Conservation (phyloP, 352 stramenopile genomes). For the Phytophthora pinifolia region DNA sequence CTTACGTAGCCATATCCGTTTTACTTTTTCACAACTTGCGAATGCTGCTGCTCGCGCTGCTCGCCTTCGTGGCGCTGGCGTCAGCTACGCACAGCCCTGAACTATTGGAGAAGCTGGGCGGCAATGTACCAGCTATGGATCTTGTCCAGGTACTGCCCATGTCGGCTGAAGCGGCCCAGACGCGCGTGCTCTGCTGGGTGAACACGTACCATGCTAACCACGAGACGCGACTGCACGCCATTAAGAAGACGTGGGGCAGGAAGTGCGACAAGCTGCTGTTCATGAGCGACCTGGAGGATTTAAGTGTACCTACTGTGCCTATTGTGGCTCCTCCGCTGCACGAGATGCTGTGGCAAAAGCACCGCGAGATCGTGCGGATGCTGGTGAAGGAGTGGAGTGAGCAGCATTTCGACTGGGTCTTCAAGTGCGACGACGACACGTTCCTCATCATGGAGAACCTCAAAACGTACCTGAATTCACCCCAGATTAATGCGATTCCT, state of each 20-base stretch:
- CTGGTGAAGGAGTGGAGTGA: conserved; percentile 62
- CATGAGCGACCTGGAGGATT: conserved; percentile 82
- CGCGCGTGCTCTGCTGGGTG: conserved; percentile 82
- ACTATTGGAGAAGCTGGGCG: conserved; percentile 44
- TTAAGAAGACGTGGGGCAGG: conserved; percentile 75
- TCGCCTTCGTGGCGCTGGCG: background rate
- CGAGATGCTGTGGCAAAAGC: conserved; percentile 84
- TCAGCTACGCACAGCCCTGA: background rate
- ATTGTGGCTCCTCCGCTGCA: conserved; percentile 68
- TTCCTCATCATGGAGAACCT: conserved; percentile 88
- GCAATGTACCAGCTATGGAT: conserved; percentile 70
- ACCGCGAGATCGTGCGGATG: conserved; percentile 79
- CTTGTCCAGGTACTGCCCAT: conserved; percentile 66
- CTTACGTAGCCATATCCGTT: background rate
- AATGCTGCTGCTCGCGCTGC: conserved; percentile 13
- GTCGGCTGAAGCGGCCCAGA: conserved; percentile 35
- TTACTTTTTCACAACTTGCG: too few species aligned
- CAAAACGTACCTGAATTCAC: conserved; percentile 63
- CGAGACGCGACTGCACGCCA: conserved; percentile 50
- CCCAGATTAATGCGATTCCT: conserved; percentile 39
- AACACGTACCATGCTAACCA: conserved; percentile 87
- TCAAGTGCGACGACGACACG: conserved; percentile 89
- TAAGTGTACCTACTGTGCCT: conserved; percentile 56
- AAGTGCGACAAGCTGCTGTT: conserved; percentile 89
- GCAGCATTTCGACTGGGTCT: conserved; percentile 82